Evolutionary conservation across 202 grass and related monocot species (phyloP), one percentile per base, ranked within the genome.

Genomic region (Panicum hallii): DNA sequence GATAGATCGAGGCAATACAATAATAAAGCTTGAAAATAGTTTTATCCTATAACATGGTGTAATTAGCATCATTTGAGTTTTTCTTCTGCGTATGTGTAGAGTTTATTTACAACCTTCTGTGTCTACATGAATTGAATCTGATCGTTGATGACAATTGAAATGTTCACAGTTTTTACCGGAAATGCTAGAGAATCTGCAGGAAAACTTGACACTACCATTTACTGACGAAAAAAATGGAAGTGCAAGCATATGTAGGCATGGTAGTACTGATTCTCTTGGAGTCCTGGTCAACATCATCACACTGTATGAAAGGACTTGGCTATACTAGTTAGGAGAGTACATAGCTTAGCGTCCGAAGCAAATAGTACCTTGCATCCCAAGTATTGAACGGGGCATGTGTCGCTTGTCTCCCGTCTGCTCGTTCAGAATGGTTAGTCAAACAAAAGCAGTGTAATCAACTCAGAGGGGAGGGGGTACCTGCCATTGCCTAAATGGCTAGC

Each of bases 1-100:
- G 48, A 87, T 88, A 88, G 85, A 83, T 88, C 76, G 82, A 88
- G 56, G 56, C n/a, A 67, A 77, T 79, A 84, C 20, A 91, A 80
- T 90, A 91, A 84, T 90, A 80, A 85, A 87, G 45, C 38, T 70
- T 71, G 36, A 20, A 86, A 82, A 75, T 68, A n/a, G 15, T 58
- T 9, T 40, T 45, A 67, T 71, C 36, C 70, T 6, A 61, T 42
- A 54, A 54, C 40, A 47, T 77, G 6, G 20, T 49, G 19, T 81
- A 64, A 74, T 32, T 68, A 45, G 32, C 11, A 14, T 44, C 42
- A 22, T 6, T 26, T 26, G 26, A 15, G 19, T 38, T 56, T 9
- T 13, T 55, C 5, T 68, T 16, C 12, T 5, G 11, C 10, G 2
- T 7, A 6, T 14, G 19, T 72, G 14, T 46, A 60, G 48, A 46